Percentiles rank a stretch among this genome's conserved stretches.
phyloP scores from a whole-genome alignment of 2,329 filamentous ascomycete species.

The Penicillium janthinellum region DNA sequence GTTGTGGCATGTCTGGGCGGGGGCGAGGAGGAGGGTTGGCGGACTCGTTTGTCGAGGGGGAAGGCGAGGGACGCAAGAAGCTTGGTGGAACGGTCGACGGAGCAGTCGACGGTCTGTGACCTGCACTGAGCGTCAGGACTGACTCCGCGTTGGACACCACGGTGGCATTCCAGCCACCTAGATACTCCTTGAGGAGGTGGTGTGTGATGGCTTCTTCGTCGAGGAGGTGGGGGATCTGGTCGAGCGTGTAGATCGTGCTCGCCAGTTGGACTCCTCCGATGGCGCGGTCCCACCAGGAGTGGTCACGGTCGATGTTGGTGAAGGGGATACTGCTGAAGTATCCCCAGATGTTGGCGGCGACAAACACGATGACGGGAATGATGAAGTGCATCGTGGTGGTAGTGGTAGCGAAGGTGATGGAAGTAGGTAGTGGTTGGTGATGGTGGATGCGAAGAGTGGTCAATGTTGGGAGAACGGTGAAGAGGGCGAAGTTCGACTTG shows the following conservation, averaged over 20 bases:
- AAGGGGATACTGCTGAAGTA: conserved; percentile 23
- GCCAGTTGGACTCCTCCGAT: conserved; percentile 25
- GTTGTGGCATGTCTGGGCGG: neutral
- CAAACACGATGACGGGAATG: conserved; percentile 19
- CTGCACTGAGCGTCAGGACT: neutral
- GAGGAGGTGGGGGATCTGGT: neutral
- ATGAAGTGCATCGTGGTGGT: conserved; percentile 20
- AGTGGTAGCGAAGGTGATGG: no score
- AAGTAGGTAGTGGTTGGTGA: neutral
- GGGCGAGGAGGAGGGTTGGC: neutral
- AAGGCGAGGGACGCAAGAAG: neutral
- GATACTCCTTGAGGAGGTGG: neutral
- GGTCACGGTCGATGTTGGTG: conserved; percentile 20
- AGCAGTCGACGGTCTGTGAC: neutral
- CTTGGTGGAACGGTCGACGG: neutral
- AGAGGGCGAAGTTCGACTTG: neutral
- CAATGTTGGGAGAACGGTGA: neutral
- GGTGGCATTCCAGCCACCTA: neutral
- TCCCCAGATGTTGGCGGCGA: conserved; percentile 25
- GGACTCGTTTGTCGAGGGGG: neutral
- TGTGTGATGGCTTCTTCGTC: neutral
- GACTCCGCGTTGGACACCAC: neutral
- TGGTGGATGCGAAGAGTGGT: neutral
- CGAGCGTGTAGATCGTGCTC: conserved; percentile 17
- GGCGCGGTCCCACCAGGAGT: conserved; percentile 20